Evolutionary conservation across 2,329 filamentous ascomycete genomes (phyloP).

Genomic region (Ophiobolus disseminans): DNA sequence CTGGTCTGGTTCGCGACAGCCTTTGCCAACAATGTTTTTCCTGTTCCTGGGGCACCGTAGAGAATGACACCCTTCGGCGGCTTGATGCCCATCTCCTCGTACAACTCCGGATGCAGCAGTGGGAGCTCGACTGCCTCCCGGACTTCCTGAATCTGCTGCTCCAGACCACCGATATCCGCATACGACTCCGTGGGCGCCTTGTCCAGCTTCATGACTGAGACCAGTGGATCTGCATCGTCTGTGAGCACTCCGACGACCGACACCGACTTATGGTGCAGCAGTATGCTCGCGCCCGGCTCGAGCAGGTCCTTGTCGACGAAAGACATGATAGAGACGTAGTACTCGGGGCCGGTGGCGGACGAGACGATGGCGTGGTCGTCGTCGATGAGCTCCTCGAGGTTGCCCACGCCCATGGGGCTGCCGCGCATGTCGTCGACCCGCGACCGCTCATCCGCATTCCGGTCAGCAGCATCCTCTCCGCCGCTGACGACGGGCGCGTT

Average conservation of each 20-base stretch:
- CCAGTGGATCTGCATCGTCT: conserved; percentile 92
- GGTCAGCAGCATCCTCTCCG: conserved; percentile 79
- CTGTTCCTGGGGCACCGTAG: conserved; percentile 95
- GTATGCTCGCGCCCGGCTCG: conserved; percentile 92
- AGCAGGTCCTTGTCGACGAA: conserved; percentile 99
- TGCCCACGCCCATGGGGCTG: conserved; percentile 97
- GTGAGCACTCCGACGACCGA: conserved; percentile 97
- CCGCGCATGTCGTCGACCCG: conserved; percentile 98
- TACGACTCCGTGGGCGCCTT: conserved; percentile 99
- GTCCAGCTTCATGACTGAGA: conserved; percentile 99
- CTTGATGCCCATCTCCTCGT: conserved; percentile 99
- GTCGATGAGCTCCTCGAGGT: conserved; percentile 97
- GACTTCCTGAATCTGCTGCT: conserved; percentile 96
- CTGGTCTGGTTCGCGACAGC: conserved; percentile 99
- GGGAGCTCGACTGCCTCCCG: conserved; percentile 96
- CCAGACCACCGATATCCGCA: conserved; percentile 95
- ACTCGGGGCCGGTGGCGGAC: conserved; percentile 95
- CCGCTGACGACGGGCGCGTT: conserved; percentile 63
- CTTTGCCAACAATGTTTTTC: conserved; percentile 95
- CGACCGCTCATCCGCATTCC: conserved; percentile 92
- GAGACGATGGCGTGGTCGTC: conserved; percentile 99
- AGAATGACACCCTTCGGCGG: conserved; percentile 99
- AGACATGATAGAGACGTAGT: conserved; percentile 99
- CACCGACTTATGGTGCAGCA: conserved; percentile 96
- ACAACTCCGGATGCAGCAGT: conserved; percentile 91